Evolutionary conservation across 2,329 filamentous ascomycete genomes (phyloP).

Genomic region (Chaetothyriales sp.): DNA sequence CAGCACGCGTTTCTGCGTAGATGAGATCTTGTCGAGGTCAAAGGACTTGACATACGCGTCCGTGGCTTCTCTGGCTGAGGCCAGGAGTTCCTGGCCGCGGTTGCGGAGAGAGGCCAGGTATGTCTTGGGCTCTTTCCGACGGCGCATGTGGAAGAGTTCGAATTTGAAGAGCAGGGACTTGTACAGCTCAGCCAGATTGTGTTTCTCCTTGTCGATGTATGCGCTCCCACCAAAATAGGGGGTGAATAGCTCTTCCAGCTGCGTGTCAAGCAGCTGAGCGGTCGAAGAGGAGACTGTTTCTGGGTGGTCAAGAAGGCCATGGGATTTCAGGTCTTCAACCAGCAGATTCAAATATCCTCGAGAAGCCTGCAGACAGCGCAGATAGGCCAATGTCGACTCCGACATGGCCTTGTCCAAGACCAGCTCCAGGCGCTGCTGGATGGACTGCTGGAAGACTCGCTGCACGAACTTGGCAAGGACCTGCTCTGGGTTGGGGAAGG

Average conservation of each 20-base stretch:
- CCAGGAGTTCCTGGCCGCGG: conserved; percentile 73
- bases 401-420: conserved; percentile 88
- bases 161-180: conserved; percentile 92
- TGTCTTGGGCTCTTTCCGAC: conserved; percentile 76
- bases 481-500: conserved; percentile 91
- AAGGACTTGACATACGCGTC: conserved; percentile 69
- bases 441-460: conserved; percentile 91
- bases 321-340: conserved; percentile 83
- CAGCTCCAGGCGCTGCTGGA: conserved; percentile 89
- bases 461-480: conserved; percentile 88
- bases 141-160: conserved; percentile 66
- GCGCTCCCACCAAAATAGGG: conserved; percentile 51
- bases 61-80: conserved; percentile 59
- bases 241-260: conserved; percentile 51
- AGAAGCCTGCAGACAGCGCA: conserved; percentile 80
- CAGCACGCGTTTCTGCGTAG: conserved; percentile 80
- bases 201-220: conserved; percentile 51
- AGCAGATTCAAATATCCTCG: conserved; percentile 74
- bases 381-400: conserved; percentile 79
- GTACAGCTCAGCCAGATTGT: conserved; percentile 62
- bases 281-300: conserved; percentile 80
- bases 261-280: conserved; percentile 52
- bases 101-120: conserved; percentile 89
- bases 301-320: conserved; percentile 88
- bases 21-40: conserved; percentile 73